Base-by-base conservation (phyloP, 306 rosid genomes). In the Begonia loranthoides region DNA sequence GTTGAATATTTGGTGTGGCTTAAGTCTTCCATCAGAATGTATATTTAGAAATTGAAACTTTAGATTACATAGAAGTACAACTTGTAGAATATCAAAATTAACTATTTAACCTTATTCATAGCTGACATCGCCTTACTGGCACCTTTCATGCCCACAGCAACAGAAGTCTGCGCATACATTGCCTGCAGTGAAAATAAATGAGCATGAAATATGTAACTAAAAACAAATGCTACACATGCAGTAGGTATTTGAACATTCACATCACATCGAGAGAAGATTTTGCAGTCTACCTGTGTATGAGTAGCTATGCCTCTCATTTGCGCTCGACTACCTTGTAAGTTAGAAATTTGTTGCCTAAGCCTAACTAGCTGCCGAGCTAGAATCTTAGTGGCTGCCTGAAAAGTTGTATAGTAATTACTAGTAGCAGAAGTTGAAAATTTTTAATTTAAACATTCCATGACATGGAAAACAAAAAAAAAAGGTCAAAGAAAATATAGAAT, bases 71-170 rank as follows among this genome's bases (percentile, higher is more conserved):
- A 7, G 36, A 28, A 28, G 8, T 28, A 28, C 36, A 28, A 28
- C 36, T 28, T 28, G 9, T 28, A 28, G 36, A 28, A 28, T 28
- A 28, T 28, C 9, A 28, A 28, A 28, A 28, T 28, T 28, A 28
- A 28, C 36, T 28, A 28, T 28, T 19, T 28, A 51, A 85, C 97
- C 90, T 79, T 89, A 74, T 89, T 89, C 95, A 89, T 89, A 58
- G 97, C 97, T 13, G 60, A 80, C 97, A 89, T 89, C 59, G 97
- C 97, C 74, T 89, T 89, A 59, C 94, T 84, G 50, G 97, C 97
- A 57, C 95, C 97, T 72, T 89, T 89, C 95, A 89, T 89, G 45
- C 97, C 97, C 1, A 90, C 82, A 45, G 97, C 79, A 67, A 89
- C 82, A 52, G 97, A 89, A 57, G 97, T 84, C 73, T 89, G 77